Evolutionary conservation across 805 yeast genomes (phyloP), one percentile per base, ranked within the genome.

Genomic region (Metschnikowia sp.): DNA sequence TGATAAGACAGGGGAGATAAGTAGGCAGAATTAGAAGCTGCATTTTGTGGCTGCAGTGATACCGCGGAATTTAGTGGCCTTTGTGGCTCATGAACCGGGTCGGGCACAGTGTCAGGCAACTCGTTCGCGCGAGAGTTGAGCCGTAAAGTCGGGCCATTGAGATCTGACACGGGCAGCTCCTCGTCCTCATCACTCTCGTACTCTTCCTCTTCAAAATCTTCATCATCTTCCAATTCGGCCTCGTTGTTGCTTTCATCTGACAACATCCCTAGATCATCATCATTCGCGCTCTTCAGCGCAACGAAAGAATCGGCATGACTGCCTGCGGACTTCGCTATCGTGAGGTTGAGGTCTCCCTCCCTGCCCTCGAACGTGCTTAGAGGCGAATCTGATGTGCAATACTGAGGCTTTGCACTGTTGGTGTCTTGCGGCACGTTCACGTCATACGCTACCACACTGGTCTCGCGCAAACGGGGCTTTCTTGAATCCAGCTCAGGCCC

Each of bases 171-270:
- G 26, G 35, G 49, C 18, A 38, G 39, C 26, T 42, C 50, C 38
- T 72, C 77, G 43, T 75, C 78, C 37, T 60, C 71, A 26, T 69
- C 72, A 52, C 70, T 62, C 43, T 70, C 47, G 34, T 38, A 32
- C 34, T 44, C 47, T 34, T 54, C 44, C 10, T 45, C 52, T 18
- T 49, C 50, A 11, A 42, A 53, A 33, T 52, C 45, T 10, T 44
- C 52, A 13, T 51, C 50, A 8, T 42, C 55, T 32, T 49, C 44
- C 13, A 36, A 40, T 10, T 40, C 50, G 34, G 30, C 38, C 6
- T 34, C 40, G 35, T 39, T 31, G 19, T 34, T 36, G 31, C 39
- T 38, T 13, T 29, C 47, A 13, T 10, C 39, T 3, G 42, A 13
- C 10, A 33, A 32, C 38, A 18, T 19, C 13, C 22, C 42, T n/a